Base-by-base conservation (phyloP, 306 rosid genomes). In the Canavalia gladiata region DNA sequence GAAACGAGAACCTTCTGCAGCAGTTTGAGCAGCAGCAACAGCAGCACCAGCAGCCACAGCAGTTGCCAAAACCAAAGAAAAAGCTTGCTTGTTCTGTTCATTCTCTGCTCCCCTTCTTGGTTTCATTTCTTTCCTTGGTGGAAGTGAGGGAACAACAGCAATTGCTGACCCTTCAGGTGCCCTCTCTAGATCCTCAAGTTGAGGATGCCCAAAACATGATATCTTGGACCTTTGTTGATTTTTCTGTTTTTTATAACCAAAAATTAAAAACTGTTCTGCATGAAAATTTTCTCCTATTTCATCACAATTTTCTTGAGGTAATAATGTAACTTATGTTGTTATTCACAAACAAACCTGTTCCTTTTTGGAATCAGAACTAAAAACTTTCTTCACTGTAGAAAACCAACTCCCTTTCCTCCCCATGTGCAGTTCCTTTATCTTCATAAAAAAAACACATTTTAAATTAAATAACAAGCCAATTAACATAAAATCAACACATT, bases 361-460 rank as follows among this genome's bases (percentile, higher is more conserved):
- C 76, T 91, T 91, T 89, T 85, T 95, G 74, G 89, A 12, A 30
- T 88, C 92, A 2, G 89, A 77, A 70, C 70, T 51, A 74, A 96
- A 82, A 88, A 90, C 88, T 82, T 78, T 93, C 97, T 84, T 96
- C 84, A 96, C 88, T 9, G 91, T 83, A 85, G 94, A 87, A 86
- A 96, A 91, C 92, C 98, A 96, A 74, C 76, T 74, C 79, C 98
- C 97, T 88, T 82, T 93, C 92, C 88, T 93, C 89, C 97, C 99
- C 99, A 96, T 95, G 55, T 87, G 68, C 79, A 76, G 57, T 9
- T 74, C 77, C 68, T 75, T 89, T 89, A 79, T 76, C 84, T 84
- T 64, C 6, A 67, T 65, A 62, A 30, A n/a, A 64, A 3, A 41
- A 71, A 70, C 35, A 77, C 0, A 68, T 12, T 10, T 31, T 59